These are phyloP conservation scores for Tricholoma hemisulphureum DNA, from an alignment of 768 basidiomycete genomes.

Conservation along the genomic window DNA sequence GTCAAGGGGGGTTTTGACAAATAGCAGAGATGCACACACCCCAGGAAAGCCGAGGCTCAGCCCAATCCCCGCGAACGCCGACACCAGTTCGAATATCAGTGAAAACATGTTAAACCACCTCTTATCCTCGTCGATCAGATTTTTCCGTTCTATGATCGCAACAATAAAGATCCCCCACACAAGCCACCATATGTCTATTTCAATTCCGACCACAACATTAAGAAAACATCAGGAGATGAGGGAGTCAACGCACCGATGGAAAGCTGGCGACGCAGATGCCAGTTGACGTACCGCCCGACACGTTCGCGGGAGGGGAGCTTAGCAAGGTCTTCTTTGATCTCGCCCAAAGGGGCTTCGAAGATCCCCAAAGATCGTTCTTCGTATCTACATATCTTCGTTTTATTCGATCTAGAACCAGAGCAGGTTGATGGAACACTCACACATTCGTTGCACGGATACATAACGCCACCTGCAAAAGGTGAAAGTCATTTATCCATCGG, in stretches of 20 bases:
- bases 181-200: slow-evolving; percentile 78
- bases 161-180: slow-evolving; percentile 70
- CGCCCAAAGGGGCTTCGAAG: slow-evolving; percentile 49
- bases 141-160: slow-evolving; percentile 65
- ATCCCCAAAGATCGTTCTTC: slow-evolving; percentile 73
- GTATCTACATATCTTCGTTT: slow-evolving; percentile 36
- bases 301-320: slow-evolving; percentile 40
- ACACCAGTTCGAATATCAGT: slow-evolving; percentile 63
- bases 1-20: not conserved
- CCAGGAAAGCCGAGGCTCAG: slow-evolving; percentile 61
- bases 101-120: slow-evolving; percentile 64
- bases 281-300: slow-evolving; percentile 44
- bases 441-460: slow-evolving; percentile 69
- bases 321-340: slow-evolving; percentile 41
- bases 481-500: not conserved
- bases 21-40: slow-evolving; percentile 22
- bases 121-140: slow-evolving; percentile 52
- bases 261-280: slow-evolving; percentile 68
- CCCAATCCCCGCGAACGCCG: slow-evolving; percentile 69
- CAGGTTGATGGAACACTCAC: slow-evolving; percentile 28
- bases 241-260: slow-evolving; percentile 40
- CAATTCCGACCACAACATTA: not conserved
- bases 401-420: not conserved
- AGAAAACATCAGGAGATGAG: not conserved
- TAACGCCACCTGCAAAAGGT: slow-evolving; percentile 45